These are phyloP conservation scores for Xanthoconium purpureum DNA, from an alignment of 768 basidiomycete species.

Conservation along the genomic window DNA sequence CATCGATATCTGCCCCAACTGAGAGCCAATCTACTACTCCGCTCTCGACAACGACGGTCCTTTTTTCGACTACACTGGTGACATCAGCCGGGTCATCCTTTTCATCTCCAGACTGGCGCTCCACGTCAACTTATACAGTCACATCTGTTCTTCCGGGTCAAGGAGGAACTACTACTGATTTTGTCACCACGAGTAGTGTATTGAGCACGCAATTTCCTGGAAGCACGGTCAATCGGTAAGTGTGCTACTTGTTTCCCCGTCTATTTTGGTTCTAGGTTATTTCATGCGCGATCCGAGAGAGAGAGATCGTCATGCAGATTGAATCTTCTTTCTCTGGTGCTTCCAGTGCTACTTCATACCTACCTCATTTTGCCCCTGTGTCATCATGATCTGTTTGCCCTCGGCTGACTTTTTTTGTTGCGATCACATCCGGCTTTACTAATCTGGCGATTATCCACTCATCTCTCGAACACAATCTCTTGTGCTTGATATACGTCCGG, in stretches of 20 bases:
- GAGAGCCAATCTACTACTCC: neutral
- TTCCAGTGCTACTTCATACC: conserved; percentile 3
- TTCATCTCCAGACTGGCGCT: neutral
- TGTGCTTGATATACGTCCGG: neutral
- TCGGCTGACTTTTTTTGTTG: conserved; percentile 18
- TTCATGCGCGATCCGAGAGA: conserved; percentile 9
- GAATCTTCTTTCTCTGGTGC: neutral
- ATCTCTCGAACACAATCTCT: conserved; percentile 5
- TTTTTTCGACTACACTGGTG: conserved; percentile 16
- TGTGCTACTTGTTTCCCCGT: neutral
- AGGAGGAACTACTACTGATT: conserved; percentile 13
- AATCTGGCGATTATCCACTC: conserved; percentile 5
- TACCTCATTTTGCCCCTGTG: conserved; percentile 16
- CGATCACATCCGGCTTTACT: conserved; percentile 13
- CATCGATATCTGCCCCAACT: neutral
- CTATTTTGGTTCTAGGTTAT: neutral
- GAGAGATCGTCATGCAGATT: conserved; percentile 7
- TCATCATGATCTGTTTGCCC: conserved; percentile 14
- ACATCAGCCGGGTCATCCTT: neutral
- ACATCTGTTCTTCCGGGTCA: conserved; percentile 17
- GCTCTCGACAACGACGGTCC: conserved; percentile 8
- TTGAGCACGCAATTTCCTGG: conserved; percentile 23
- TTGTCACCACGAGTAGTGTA: conserved; percentile 19
- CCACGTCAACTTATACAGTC: conserved; percentile 20
- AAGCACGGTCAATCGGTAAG: conserved; percentile 15